Evolutionary conservation across 2,329 filamentous ascomycete species (phyloP), one percentile per base, ranked within the genome.

Genomic region (Tolypocladium tundrense): DNA sequence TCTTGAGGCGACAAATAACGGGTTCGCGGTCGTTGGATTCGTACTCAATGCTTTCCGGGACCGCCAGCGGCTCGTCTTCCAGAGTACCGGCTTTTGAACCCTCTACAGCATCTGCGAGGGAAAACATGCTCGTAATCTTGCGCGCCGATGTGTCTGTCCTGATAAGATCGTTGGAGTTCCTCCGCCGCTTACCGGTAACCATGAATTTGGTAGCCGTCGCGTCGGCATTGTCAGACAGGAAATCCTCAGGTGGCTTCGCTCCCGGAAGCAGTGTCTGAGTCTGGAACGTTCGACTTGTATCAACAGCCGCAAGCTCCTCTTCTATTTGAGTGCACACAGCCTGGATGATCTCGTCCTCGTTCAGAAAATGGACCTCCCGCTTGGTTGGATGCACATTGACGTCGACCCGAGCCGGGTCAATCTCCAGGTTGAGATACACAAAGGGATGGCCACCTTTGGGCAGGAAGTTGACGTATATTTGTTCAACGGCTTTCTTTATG

Each of bases 351-450:
- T 99, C 94, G 62, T 99, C 94, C 70, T 99, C 94, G 61, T 97
- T 96, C 27, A 99, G 79, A 66, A 99, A 97, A 67, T 97, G 94
- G 24, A 99, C 94, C 69, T 99, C 93, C 55, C 91, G 82, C 72
- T 99, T 99, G 0, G 94, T 99, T 0, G 94, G 94, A 71, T 99
- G 94, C 0, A 99, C 88, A 65, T 99, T 99, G 68, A 99, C 95
- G 70, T 99, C 94, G 4, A 99, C 91, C 56, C 93, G 82, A 33
- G 88, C 85, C 1, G 94, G 93, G 65, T 97, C 92, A 58, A 99
- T 96, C 60, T 96, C 89, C 2, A 99, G 80, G 68, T 88, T 94
- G 33, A 99, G 79, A 68, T 99, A 99, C 58, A 93, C 79, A 69
- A 97, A 99, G 0, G 94, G 94, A 68, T 96, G 94, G 1, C 91